These are phyloP conservation scores for Sclerotinia spermophila DNA, from an alignment of 2,329 filamentous ascomycete species.

Conservation along the genomic window DNA sequence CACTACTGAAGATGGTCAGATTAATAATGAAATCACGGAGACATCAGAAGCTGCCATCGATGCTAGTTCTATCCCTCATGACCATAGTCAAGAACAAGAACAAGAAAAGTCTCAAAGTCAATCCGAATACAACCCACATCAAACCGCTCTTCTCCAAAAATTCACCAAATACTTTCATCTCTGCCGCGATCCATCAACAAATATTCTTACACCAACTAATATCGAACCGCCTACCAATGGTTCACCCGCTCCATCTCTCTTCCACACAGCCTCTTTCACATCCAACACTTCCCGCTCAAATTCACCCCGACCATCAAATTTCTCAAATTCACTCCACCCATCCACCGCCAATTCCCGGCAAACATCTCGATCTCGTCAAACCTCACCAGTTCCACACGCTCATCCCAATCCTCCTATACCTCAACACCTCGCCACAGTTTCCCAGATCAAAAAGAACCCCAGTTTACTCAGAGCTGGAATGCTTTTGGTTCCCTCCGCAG, in stretches of 20 bases:
- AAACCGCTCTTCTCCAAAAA: conserved; percentile 40
- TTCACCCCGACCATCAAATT: conserved; percentile 21
- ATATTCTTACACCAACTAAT: conserved; percentile 56
- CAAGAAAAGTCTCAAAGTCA: conserved; percentile 34
- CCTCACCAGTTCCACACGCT: not conserved
- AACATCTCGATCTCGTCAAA: conserved; percentile 10
- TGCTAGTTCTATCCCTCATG: conserved; percentile 1
- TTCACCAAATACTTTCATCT: conserved; percentile 38
- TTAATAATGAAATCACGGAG: conserved; percentile 27
- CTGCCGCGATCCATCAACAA: conserved; percentile 37
- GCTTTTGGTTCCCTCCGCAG: conserved; percentile 77
- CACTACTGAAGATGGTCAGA: conserved; percentile 23
- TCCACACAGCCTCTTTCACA: conserved; percentile 45
- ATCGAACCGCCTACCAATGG: conserved; percentile 68
- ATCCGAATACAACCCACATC: conserved; percentile 3
- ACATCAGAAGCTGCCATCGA: conserved; percentile 22
- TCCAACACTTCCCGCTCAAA: conserved; percentile 30
- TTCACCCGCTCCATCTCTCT: conserved; percentile 39
- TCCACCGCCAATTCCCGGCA: conserved; percentile 33
- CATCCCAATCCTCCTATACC: conserved; percentile 30
- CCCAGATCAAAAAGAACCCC: conserved; percentile 75
- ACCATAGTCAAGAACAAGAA: conserved; percentile 29
- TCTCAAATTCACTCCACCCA: conserved; percentile 12
- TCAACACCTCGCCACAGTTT: conserved; percentile 72
- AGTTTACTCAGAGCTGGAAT: conserved; percentile 82